Conservation (phyloP, 169 alveolate species). For the Cystoisospora suis region DNA sequence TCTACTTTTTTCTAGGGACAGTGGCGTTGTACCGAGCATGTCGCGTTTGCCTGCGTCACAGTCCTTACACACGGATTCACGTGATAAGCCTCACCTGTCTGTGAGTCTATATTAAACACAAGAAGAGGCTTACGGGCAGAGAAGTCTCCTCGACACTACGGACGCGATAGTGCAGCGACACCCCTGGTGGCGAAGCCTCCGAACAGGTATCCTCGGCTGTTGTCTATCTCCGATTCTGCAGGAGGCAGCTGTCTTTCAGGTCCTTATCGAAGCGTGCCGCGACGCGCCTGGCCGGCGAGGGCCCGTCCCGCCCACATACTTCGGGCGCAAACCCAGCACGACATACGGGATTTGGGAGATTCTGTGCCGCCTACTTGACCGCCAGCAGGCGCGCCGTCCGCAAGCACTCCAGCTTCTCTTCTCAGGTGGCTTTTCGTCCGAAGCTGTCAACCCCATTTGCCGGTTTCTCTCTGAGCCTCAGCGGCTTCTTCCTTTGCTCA, state of each 20-base stretch:
- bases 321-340: neutral
- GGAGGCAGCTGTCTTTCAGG: constrained; percentile 53
- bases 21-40: too few species aligned
- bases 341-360: neutral
- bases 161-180: too few species aligned
- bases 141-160: too few species aligned
- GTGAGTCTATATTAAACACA: too few species aligned
- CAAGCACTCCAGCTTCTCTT: constrained; percentile 44
- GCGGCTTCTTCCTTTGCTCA: constrained; percentile 35
- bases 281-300: neutral
- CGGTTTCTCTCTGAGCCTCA: constrained; percentile 6
- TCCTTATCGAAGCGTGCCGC: constrained; percentile 44
- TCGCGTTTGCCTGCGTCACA: too few species aligned
- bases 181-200: too few species aligned
- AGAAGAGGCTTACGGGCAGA: too few species aligned
- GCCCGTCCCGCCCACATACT: neutral
- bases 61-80: too few species aligned
- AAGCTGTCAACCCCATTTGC: constrained; percentile 32
- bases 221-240: neutral
- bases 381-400: constrained; percentile 35
- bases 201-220: too few species aligned
- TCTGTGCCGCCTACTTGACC: constrained; percentile 31
- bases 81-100: too few species aligned
- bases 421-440: constrained; percentile 42
- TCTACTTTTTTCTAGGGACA: too few species aligned